A percentile compares a stretch with the other conserved stretches of the same genome.
Conservation (phyloP, 495 filamentous ascomycete species). For the Penicillium canariense region DNA sequence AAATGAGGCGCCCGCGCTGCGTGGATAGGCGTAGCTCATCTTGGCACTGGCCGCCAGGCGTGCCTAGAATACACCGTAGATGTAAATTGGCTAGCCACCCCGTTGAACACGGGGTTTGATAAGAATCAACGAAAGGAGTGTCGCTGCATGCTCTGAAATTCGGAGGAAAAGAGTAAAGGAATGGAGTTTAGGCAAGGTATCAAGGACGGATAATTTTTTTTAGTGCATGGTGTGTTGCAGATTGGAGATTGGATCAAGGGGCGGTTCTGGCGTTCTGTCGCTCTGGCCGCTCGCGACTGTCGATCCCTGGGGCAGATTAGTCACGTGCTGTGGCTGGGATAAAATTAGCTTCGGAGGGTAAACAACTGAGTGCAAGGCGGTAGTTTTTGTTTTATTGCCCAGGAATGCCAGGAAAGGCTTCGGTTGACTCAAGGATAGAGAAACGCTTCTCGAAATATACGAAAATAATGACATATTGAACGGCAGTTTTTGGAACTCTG, state of each 20-base stretch:
- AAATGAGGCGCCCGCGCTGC: constrained; percentile 26
- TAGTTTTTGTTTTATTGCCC: too few species aligned
- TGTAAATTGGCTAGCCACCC: constrained; percentile 13
- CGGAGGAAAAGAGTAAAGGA: constrained; percentile 2
- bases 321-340: constrained; percentile 11
- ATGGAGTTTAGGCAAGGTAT: background rate
- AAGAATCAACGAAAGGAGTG: constrained; percentile 20
- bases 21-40: constrained; percentile 45
- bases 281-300: constrained; percentile 1
- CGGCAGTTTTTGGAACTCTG: background rate
- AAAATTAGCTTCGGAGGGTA: background rate
- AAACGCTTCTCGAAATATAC: too few species aligned
- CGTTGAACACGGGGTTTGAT: constrained; percentile 9
- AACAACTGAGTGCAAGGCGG: too few species aligned
- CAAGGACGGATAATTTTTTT: background rate
- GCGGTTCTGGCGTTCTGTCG: constrained; percentile 3
- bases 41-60: constrained; percentile 16
- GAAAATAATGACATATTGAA: too few species aligned
- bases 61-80: constrained; percentile 1
- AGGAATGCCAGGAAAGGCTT: background rate
- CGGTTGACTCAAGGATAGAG: too few species aligned
- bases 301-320: constrained; percentile 5
- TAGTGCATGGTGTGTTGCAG: constrained; percentile 9
- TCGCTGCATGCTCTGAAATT: constrained; percentile 23
- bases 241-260: constrained; percentile 11